Base-by-base conservation (phyloP, 306 rosid species). In the Prunus mira region DNA sequence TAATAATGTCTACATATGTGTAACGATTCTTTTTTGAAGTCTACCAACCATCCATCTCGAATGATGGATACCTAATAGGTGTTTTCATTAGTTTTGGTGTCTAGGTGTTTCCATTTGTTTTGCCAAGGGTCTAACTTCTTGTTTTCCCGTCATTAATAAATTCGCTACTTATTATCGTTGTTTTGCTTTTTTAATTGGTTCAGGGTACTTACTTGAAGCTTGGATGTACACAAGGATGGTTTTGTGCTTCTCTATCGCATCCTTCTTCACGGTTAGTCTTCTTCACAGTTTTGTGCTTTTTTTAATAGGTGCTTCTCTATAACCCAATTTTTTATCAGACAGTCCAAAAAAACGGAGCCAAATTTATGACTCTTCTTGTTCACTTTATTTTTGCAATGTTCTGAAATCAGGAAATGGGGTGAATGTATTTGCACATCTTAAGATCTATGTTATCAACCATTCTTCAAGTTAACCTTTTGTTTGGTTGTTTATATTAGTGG, bases 221-320 rank as follows among this genome's bases (percentile, higher is more conserved):
- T 83, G 98, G 90, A 67, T 91, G 89, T 75, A 87, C 82, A 72
- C 98, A 93, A 86, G 98, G 98, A 77, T 93, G 91, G 93, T 91
- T 93, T 84, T 74, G 80, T 69, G 67, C 93, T 69, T 81, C 97
- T 69, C 74, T 87, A 57, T 56, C 73, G 75, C 93, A 91, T 75
- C 86, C 93, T 67, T 70, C 93, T 62, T 78, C 96, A 4, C 72
- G 85, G 98, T 91, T 72, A 81, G 91, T 85, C 51, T 52, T 63
- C 50, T 68, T 34, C 41, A 5, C 41, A 5, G 41, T 34, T 34
- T 34, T 34, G 41, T 34, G 41, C 38, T 32, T 32, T 5, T 32
- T 32, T 32, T 32, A 32, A 32, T 32, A 32, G 38, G 38, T 32
- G 11, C 58, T 54, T 7, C 24, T 54, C 19, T 54, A 71, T 32